Evolutionary conservation across 306 rosid species (phyloP), one percentile per base, ranked within the genome.

Genomic region (Begonia peltatifolia): DNA sequence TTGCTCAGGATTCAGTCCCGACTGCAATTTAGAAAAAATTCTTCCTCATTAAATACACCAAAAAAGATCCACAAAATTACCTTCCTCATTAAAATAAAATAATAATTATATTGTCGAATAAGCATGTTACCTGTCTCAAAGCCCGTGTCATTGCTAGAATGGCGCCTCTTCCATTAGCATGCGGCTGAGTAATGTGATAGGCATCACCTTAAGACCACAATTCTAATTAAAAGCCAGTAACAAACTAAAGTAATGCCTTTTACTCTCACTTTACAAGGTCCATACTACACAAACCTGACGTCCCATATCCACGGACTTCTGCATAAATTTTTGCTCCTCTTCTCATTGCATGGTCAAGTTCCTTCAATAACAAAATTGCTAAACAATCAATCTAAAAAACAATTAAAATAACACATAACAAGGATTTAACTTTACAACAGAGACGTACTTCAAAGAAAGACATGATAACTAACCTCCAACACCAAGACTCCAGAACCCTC

Each of bases 261-360:
- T 57, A 65, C 38, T 30, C 38, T 30, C 38, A 30, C 38, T 30
- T 30, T 30, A 30, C 38, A 30, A 30, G 36, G 36, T 30, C 36
- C 36, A 30, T 30, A 5, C 38, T 0, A 58, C 41, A 67, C 48
- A 44, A 1, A 90, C 97, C 92, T 74, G 97, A 83, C 78, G 78
- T 90, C 70, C 97, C 97, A 71, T 80, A 90, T 63, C 95, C 97
- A 59, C 94, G 87, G 68, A 90, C 64, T 73, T 90, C 94, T 17
- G 85, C 94, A 69, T 90, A 90, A 50, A 83, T 63, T 68, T 87
- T 90, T 73, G 97, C 90, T 63, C 84, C 85, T 66, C 94, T 78
- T 35, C 57, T 75, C 69, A 66, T 72, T 36, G 97, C 97, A 69
- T 90, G 97, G 71, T 80, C 85, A 57, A 83, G 79, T 70, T 90